Conservation (phyloP, 768 basidiomycete species). For the Phanerodontia chrysosporium region DNA sequence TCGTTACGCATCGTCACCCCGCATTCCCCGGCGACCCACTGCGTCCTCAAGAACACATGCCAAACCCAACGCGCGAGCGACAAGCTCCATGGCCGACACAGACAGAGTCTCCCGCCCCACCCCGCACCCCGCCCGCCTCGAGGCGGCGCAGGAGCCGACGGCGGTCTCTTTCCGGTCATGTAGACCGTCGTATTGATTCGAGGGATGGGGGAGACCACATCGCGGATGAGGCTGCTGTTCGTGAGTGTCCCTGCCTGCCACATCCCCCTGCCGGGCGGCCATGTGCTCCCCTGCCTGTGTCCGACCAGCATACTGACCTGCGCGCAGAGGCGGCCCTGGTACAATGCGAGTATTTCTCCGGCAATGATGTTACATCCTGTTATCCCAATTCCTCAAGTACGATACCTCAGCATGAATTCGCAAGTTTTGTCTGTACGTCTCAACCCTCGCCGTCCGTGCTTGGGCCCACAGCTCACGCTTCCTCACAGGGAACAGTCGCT, state of each 20-base stretch:
- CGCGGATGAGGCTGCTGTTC: constrained; percentile 16
- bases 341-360: constrained; percentile 51
- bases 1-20: constrained; percentile 12
- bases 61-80: constrained; percentile 22
- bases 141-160: constrained; percentile 28
- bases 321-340: constrained; percentile 34
- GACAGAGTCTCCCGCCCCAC: constrained; percentile 25
- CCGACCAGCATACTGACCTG: constrained; percentile 5
- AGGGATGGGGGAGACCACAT: constrained; percentile 8
- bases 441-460: constrained; percentile 11
- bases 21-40: constrained; percentile 15
- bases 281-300: not conserved
- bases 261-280: not conserved
- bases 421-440: constrained; percentile 75
- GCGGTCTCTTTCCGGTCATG: not conserved
- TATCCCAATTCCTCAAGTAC: constrained; percentile 54
- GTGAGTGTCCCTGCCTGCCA: constrained; percentile 13
- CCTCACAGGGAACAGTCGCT: constrained; percentile 65
- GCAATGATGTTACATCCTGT: constrained; percentile 75
- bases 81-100: constrained; percentile 41
- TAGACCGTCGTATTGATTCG: not conserved
- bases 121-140: constrained; percentile 23
- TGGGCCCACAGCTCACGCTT: constrained; percentile 15
- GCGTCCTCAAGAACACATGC: constrained; percentile 31
- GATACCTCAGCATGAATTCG: constrained; percentile 72